A percentile compares a stretch with the other conserved stretches of the same genome.
Conservation (phyloP, 352 stramenopile species). For the Detonula confervacea region DNA sequence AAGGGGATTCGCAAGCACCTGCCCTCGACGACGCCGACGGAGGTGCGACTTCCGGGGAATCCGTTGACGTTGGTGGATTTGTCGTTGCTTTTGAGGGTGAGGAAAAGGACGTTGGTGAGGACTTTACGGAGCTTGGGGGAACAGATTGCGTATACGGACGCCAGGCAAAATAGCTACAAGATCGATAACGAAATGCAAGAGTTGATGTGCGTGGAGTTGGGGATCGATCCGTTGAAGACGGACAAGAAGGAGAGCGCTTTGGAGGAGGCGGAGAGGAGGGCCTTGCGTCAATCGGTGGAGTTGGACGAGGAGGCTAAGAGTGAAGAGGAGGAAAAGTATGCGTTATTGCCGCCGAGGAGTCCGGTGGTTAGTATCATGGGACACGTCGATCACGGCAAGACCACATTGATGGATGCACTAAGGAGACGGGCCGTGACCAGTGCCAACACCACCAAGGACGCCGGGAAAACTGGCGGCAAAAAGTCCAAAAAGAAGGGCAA, state of each 20-base stretch:
- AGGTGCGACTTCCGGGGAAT: conserved; percentile 31
- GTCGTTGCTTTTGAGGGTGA: conserved; percentile 42
- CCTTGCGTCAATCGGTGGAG: conserved; percentile 32
- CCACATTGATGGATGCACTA: conserved; percentile 95
- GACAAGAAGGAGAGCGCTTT: conserved; percentile 38
- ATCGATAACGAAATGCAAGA: conserved; percentile 73
- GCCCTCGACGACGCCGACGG: conserved; percentile 27
- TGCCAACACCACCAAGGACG: conserved; percentile 15
- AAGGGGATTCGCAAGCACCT: conserved; percentile 22
- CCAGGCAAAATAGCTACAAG: conserved; percentile 46
- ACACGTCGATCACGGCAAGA: conserved; percentile 98
- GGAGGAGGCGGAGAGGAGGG: conserved; percentile 51
- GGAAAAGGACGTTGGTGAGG: conserved; percentile 46
- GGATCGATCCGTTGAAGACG: conserved; percentile 56
- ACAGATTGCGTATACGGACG: conserved; percentile 21
- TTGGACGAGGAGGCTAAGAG: conserved; percentile 30
- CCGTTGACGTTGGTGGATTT: conserved; percentile 41
- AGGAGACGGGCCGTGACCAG: conserved; percentile 66
- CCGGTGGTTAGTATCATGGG: conserved; percentile 97
- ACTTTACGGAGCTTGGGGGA: conserved; percentile 44
- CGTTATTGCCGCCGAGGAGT: conserved; percentile 77
- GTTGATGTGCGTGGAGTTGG: conserved; percentile 69
- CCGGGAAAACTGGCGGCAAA: conserved; percentile 8
- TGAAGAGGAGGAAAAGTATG: conserved; percentile 49
- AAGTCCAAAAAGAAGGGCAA: conserved; percentile 43